phyloP scores from a whole-genome alignment of 495 filamentous ascomycete genomes.

The Margaritispora aquatica region DNA sequence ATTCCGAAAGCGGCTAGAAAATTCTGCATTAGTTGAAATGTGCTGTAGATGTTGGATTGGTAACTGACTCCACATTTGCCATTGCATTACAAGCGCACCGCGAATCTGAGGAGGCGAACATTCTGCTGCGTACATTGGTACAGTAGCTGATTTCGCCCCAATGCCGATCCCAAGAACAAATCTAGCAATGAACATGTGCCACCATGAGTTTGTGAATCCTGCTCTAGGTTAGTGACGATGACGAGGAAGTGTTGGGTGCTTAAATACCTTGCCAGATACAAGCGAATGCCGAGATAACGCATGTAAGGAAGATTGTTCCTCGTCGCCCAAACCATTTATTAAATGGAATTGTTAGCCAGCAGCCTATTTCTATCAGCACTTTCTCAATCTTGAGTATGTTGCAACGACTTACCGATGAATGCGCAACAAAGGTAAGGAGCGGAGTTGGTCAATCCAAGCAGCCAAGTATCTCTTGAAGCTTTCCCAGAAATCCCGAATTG shows the following conservation, averaged over 20 bases:
- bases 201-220: conserved; percentile 49
- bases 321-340: conserved; percentile 61
- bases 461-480: conserved; percentile 38
- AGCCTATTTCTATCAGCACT: conserved; percentile 12
- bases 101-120: conserved; percentile 64
- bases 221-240: conserved; percentile 18
- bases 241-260: conserved; percentile 53
- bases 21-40: too few relatives aligned
- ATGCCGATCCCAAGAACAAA: conserved; percentile 67
- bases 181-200: conserved; percentile 54
- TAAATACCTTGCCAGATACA: conserved; percentile 1
- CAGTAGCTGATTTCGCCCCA: conserved; percentile 47
- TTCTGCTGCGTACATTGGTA: conserved; percentile 71
- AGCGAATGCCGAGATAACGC: conserved; percentile 16
- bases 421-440: conserved; percentile 34
- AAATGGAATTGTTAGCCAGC: conserved; percentile 67
- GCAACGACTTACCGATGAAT: conserved; percentile 31
- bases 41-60: too few relatives aligned
- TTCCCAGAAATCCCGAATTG: conserved; percentile 25
- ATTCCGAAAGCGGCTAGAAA: conserved; percentile 59
- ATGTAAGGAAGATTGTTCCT: conserved; percentile 60
- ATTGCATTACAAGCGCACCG: conserved; percentile 75
- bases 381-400: neutral
- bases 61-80: conserved; percentile 56
- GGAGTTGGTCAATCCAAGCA: conserved; percentile 58